Percentiles rank a stretch among this genome's conserved stretches.
These are phyloP conservation scores for Solanum ossicruentum DNA, from an alignment of 257 asterid species.

Conservation along the genomic window DNA sequence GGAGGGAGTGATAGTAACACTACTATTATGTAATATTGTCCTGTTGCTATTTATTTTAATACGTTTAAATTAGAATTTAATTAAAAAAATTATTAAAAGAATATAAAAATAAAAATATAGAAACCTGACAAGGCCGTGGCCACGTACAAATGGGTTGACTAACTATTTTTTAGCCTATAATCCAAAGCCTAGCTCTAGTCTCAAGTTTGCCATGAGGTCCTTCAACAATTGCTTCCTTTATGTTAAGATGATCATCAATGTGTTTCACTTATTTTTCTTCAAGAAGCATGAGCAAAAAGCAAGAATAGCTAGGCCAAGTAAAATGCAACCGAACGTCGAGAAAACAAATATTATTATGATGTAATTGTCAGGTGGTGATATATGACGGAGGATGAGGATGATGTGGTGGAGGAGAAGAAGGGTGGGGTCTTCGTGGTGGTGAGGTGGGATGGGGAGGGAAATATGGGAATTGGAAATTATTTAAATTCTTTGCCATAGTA, in stretches of 20 bases:
- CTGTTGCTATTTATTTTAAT: no score
- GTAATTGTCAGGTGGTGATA: not conserved
- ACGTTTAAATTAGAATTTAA: no score
- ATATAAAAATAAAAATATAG: no score
- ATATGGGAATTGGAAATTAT: constrained; percentile 1
- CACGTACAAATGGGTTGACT: no score
- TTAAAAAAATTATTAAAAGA: no score
- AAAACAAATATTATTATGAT: constrained; percentile 11
- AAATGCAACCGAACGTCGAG: constrained; percentile 9
- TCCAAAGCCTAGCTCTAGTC: no score
- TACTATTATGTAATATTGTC: no score
- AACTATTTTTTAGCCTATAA: no score
- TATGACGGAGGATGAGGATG: not conserved
- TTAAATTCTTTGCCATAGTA: not conserved
- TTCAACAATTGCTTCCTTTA: constrained; percentile 14
- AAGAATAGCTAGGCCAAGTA: not conserved
- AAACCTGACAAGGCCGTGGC: fast-evolving
- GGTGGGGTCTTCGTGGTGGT: constrained; percentile 1
- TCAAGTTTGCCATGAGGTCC: constrained; percentile 20
- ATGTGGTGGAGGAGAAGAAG: not conserved
- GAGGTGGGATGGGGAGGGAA: constrained; percentile 1
- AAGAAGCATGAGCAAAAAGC: constrained; percentile 10
- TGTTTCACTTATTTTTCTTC: constrained; percentile 16
- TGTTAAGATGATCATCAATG: constrained; percentile 20
- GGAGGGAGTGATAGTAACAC: no score